Evolutionary conservation across 192 early-diverging fungal genomes (phyloP).

Genomic region (Coemansia sp.): DNA sequence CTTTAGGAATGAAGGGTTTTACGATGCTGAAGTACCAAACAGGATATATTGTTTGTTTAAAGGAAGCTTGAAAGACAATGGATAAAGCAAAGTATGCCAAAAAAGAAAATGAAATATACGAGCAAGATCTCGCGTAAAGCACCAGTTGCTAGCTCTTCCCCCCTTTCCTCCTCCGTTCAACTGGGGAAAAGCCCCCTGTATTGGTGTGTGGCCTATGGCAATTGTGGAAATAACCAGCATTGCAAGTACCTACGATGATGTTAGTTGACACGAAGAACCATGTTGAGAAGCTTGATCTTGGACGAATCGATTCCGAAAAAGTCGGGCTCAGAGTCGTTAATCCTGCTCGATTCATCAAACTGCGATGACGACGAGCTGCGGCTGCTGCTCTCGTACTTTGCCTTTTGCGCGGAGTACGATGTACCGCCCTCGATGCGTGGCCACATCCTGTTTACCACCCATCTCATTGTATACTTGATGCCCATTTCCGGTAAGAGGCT

Average conservation of each 20-base stretch:
- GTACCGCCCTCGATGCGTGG: constrained; percentile 45
- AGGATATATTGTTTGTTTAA: no score
- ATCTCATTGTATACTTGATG: constrained; percentile 55
- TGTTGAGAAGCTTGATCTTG: constrained; percentile 46
- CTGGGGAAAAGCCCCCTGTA: no score
- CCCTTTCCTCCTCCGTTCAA: no score
- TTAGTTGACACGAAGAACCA: constrained; percentile 51
- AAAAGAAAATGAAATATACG: background rate
- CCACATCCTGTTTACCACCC: constrained; percentile 57
- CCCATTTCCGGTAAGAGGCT: constrained; percentile 23
- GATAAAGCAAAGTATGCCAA: background rate
- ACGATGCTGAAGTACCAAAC: background rate
- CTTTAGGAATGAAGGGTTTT: background rate
- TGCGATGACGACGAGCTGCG: constrained; percentile 40
- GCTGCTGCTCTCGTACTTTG: constrained; percentile 32
- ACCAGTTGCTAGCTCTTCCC: no score
- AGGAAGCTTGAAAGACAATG: no score
- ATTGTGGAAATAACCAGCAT: no score
- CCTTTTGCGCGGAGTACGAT: constrained; percentile 40
- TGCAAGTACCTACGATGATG: no score
- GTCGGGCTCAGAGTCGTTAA: constrained; percentile 34
- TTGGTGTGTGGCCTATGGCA: no score
- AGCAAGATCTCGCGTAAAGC: no score
- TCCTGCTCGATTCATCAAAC: constrained; percentile 36
- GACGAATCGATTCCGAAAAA: constrained; percentile 46